Conservation (phyloP, 2,329 filamentous ascomycete genomes). For the Talaromyces piceae region DNA sequence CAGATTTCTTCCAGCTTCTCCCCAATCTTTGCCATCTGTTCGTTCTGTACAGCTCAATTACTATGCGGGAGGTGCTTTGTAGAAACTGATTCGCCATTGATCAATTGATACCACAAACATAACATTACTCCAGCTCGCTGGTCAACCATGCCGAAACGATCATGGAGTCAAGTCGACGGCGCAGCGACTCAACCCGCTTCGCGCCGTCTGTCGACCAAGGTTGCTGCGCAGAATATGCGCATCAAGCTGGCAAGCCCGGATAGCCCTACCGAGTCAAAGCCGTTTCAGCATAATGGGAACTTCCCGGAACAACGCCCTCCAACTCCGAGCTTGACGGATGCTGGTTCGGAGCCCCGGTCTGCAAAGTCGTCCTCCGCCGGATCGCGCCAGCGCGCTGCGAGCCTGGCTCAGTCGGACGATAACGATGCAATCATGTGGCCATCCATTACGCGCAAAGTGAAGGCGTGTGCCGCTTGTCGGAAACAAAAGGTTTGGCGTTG, state of each 20-base stretch:
- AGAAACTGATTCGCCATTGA: background rate
- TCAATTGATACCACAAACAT: constrained; percentile 1
- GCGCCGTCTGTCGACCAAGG: constrained; percentile 5
- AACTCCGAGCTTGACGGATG: constrained; percentile 10
- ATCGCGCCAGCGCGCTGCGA: constrained; percentile 7
- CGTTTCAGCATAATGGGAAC: constrained; percentile 1
- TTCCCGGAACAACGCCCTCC: constrained; percentile 7
- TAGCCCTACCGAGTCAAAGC: constrained; percentile 7
- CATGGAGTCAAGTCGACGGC: constrained; percentile 10
- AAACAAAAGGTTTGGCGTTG: constrained; percentile 41
- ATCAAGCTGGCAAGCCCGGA: constrained; percentile 8
- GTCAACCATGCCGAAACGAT: constrained; percentile 10
- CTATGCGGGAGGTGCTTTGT: background rate
- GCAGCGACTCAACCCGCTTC: constrained; percentile 5
- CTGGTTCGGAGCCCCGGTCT: constrained; percentile 7
- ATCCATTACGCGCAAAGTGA: constrained; percentile 33
- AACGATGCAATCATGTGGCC: constrained; percentile 15
- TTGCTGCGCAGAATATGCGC: background rate
- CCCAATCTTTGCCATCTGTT: background rate
- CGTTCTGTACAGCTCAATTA: background rate
- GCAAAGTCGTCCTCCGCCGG: constrained; percentile 1
- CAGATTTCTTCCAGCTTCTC: background rate
- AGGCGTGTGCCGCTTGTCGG: constrained; percentile 44
- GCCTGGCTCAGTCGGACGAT: constrained; percentile 9
- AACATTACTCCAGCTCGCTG: no score